A percentile compares a stretch with the other conserved stretches of the same genome.
Conservation (phyloP, 192 early-diverging fungal genomes). For the Entomortierella beljakovae region DNA sequence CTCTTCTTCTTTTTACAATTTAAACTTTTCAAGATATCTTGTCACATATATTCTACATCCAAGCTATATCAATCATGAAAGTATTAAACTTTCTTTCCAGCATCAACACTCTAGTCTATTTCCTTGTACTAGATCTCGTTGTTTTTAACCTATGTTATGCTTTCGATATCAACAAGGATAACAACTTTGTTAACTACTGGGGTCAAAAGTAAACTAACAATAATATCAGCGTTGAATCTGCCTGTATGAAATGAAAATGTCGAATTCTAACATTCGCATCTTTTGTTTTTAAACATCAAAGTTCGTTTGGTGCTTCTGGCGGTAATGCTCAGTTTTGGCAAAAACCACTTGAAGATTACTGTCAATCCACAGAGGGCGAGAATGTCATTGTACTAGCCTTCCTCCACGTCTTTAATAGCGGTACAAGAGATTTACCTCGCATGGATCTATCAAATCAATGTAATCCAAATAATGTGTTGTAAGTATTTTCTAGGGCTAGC, state of each 20-base stretch:
- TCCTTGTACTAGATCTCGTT: neutral
- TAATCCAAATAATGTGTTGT: slow-evolving; percentile 57
- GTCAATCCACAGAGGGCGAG: slow-evolving; percentile 58
- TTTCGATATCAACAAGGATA: slow-evolving; percentile 63
- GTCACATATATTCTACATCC: too few relatives aligned
- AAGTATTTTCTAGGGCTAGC: neutral
- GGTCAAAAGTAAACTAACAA: slow-evolving; percentile 54
- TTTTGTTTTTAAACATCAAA: slow-evolving; percentile 24
- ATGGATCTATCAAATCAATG: slow-evolving; percentile 81
- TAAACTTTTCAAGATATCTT: too few relatives aligned
- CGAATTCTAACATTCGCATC: too few relatives aligned
- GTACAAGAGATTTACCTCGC: slow-evolving; percentile 60
- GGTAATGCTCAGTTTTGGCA: slow-evolving; percentile 39
- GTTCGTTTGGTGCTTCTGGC: slow-evolving; percentile 64
- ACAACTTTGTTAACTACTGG: slow-evolving; percentile 70
- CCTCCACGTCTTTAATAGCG: slow-evolving; percentile 73
- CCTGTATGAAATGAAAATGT: too few relatives aligned
- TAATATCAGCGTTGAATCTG: too few relatives aligned
- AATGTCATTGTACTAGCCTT: slow-evolving; percentile 73
- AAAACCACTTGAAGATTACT: slow-evolving; percentile 69
- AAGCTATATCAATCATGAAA: too few relatives aligned
- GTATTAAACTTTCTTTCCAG: neutral
- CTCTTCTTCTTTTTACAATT: too few relatives aligned
- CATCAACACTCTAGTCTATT: neutral
- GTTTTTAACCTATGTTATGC: slow-evolving; percentile 32